Base-by-base conservation (phyloP, 2,329 filamentous ascomycete species). In the Talaromyces pinophilus region DNA sequence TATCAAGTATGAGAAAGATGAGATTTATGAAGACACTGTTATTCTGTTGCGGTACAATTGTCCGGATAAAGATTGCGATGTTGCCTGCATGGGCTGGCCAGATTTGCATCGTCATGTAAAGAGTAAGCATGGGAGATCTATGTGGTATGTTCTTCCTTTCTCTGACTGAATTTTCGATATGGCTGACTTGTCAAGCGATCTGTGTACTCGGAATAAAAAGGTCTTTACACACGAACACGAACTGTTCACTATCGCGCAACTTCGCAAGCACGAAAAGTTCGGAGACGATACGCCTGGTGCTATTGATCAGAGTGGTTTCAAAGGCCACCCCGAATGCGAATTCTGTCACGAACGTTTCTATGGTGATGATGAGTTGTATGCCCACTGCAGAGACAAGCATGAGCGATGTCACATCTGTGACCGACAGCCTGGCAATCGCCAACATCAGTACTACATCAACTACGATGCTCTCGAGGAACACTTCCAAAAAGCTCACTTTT, bases 171-270 rank as follows among this genome's bases (percentile, higher is more conserved):
- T 1, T 33, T 1, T 7, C 17, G 4, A 60, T 28, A 5, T 46
- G 17, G 22, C 57, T 60, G 38, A 46, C 2, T 60, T 28, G 10
- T 54, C 2, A 54, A 85, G 91, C 78, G 92, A 97, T 77, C 84
- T 97, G 11, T 97, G 93, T 79, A 91, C 93, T 6, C 85, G 93
- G 67, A 93, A 97, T 82, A 99, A 99, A 81, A 97, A 97, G 75
- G 93, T 97, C 40, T 99, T 99, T 73, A 97, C 95, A 0, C 95
- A 99, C 79, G 95, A 99, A 79, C 95, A 99, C 76, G 92, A 96
- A 69, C 85, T 99, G 1, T 98, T 97, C 77, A 90, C 91, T 0
- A 86, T 88, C 68, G 86, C 89, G 69, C 92, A 94, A 71, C 83
- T 98, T 60, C 88, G 91, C 71, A 91, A 88, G 73, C 95, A 99